These are phyloP conservation scores for Russula ochroleuca DNA, from an alignment of 768 basidiomycete species.

Conservation along the genomic window DNA sequence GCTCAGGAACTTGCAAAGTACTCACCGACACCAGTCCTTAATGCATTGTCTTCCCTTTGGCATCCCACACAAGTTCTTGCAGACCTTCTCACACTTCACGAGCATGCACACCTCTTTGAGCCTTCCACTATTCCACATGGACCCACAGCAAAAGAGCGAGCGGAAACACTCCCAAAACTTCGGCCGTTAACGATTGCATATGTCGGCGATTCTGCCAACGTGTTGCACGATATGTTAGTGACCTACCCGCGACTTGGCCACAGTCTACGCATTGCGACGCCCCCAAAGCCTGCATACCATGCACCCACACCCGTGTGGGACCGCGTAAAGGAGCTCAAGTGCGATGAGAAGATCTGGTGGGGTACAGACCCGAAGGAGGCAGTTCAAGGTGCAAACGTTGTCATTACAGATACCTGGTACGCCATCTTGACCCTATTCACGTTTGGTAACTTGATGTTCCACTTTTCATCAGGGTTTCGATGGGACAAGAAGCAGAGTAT, in stretches of 20 bases:
- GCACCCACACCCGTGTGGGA: constrained; percentile 75
- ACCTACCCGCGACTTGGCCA: constrained; percentile 90
- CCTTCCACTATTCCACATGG: constrained; percentile 24
- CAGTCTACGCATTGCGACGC: constrained; percentile 78
- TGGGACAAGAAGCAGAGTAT: constrained; percentile 97
- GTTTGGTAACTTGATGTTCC: background rate
- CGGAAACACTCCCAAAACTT: constrained; percentile 46
- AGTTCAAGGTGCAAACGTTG: constrained; percentile 85
- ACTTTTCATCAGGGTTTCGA: constrained; percentile 72
- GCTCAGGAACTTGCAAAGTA: constrained; percentile 83
- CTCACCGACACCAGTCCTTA: constrained; percentile 91
- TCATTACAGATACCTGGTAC: constrained; percentile 95
- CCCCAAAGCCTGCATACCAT: constrained; percentile 55
- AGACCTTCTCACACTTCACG: constrained; percentile 85
- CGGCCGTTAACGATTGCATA: constrained; percentile 86
- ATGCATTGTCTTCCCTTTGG: constrained; percentile 93
- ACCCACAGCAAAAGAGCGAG: constrained; percentile 17
- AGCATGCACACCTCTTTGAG: constrained; percentile 57
- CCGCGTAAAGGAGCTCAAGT: constrained; percentile 68
- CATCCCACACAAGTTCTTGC: constrained; percentile 96
- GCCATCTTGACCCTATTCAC: constrained; percentile 25
- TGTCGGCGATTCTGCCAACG: constrained; percentile 92
- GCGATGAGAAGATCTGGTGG: constrained; percentile 72
- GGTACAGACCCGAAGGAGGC: constrained; percentile 78
- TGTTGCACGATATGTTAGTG: constrained; percentile 96